Evolutionary conservation across 2,329 filamentous ascomycete species (phyloP), one percentile per base, ranked within the genome.

Genomic region (Colletotrichum sp.): DNA sequence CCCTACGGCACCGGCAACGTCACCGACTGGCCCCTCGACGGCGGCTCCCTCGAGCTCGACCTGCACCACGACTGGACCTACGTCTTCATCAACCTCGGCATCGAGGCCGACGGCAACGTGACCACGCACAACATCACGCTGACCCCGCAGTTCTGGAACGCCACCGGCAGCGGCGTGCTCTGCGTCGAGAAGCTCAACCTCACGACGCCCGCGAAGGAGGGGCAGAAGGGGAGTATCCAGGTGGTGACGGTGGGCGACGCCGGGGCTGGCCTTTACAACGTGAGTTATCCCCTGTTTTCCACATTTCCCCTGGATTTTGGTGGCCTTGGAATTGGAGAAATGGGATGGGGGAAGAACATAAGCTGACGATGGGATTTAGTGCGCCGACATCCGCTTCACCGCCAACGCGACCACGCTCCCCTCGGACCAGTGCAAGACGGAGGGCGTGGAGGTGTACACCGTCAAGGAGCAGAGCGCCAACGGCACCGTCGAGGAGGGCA

Each of bases 381-480:
- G 94, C 83, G 93, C 94, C 80, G 94, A 96, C 79, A 91, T 96
- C 78, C 92, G 90, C 30, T 93, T 96, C 85, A 89, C 88, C 36
- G 85, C 86, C 67, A 85, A 85, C 13, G 87, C 90, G 6, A 85
- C 88, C 21, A 82, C 85, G 10, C 85, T 89, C 18, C 81, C 85
- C 30, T 85, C 82, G 26, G 84, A 85, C 55, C 83, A 88, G 73
- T 95, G 93, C 88, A 85, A 84, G 77, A 94, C 91, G 78, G 91
- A 88, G 12, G 90, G 89, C 38, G 85, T 94, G 60, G 86, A 85
- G 26, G 79, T 82, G 34, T 75, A 74, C 56, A 70, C 72, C 13
- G 78, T 88, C 77, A 80, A 80, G 77, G 80, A 82, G 71, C 80
- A 83, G 75, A 68, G 55, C 65, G 73, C 66, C 24, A 80, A 79